Conservation (phyloP, 345 rosid genomes). For the Arabidopsis thaliana region DNA sequence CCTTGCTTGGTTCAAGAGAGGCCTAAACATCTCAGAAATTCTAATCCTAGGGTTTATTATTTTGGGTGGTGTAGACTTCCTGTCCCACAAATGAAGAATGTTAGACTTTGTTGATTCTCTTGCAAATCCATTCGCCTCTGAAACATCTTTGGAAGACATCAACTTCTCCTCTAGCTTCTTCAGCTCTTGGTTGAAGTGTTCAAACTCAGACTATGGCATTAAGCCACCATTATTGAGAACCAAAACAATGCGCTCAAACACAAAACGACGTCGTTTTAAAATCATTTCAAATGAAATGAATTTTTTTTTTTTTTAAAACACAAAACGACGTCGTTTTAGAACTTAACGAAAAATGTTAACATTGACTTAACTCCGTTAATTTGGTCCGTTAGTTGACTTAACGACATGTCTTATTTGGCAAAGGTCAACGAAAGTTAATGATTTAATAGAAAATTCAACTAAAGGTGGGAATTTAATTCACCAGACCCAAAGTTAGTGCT, state of each 20-base stretch:
- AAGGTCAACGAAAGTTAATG: too few species aligned
- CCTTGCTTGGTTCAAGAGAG: not conserved
- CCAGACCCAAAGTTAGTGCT: too few species aligned
- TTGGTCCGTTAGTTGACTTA: too few species aligned
- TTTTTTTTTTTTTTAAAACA: too few species aligned
- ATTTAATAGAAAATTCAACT: too few species aligned
- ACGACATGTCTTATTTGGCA: too few species aligned
- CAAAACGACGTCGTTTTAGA: too few species aligned
- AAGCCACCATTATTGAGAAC: not conserved
- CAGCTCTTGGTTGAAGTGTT: not conserved
- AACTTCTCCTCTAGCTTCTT: constrained; percentile 3
- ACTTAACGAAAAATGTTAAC: too few species aligned
- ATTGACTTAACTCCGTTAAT: too few species aligned
- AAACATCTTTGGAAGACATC: not conserved
- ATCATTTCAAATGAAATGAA: too few species aligned
- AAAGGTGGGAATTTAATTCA: too few species aligned
- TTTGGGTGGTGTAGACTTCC: not conserved
- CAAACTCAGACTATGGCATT: not conserved
- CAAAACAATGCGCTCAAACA: not conserved
- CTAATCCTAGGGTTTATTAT: not conserved
- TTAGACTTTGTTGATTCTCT: not conserved
- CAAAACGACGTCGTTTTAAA: too few species aligned
- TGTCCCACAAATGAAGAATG: not conserved
- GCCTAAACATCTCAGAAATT: not conserved
- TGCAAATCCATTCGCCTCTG: constrained; percentile 9